Base-by-base conservation (phyloP, 148 eudicot species). In the Cornus controversa region DNA sequence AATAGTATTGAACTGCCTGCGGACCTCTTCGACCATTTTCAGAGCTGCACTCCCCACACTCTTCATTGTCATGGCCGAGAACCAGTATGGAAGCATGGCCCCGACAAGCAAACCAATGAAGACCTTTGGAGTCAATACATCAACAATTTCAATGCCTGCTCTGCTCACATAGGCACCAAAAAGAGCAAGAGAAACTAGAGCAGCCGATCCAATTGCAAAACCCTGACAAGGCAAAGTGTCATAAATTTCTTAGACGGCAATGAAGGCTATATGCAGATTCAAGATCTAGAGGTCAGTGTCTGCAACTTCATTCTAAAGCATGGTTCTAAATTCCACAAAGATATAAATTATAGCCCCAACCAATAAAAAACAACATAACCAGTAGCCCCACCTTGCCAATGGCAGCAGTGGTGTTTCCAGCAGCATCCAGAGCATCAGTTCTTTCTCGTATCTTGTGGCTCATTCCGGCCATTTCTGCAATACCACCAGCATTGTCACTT, bases 11-110 rank as follows among this genome's bases (percentile, higher is more conserved):
- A 75, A 75, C 68, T 75, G 77, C 14, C 77, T 34, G 8, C 77
- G 69, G n/a, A 75, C 77, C 58, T 75, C 77, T 75, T 75, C 77
- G 31, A 75, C 77, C 77, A 75, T 75, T 75, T 75, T 75, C 77
- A 75, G 27, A 23, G 77, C 77, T 23, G 77, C 77, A 40, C 37
- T 74, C 24, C 77, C 77, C 67, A 74, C 77, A 16, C 77, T 74
- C 77, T 74, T 74, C 77, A 74, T 74, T 0, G 77, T 74, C 77
- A 74, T 74, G 23, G 77, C 77, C 36, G 77, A 74, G 63, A 74
- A 74, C 77, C 69, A 64, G 69, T 64, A 75, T 4, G 77, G 77
- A 37, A 64, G 77, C 69, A 75, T 63, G 24, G 77, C 77, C 25
- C 77, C 77, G 0, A 75, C 69, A 25, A 75, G n/a, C 60, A 75